phyloP scores from a whole-genome alignment of 2,329 filamentous ascomycete genomes.

The Hortaea werneckii region DNA sequence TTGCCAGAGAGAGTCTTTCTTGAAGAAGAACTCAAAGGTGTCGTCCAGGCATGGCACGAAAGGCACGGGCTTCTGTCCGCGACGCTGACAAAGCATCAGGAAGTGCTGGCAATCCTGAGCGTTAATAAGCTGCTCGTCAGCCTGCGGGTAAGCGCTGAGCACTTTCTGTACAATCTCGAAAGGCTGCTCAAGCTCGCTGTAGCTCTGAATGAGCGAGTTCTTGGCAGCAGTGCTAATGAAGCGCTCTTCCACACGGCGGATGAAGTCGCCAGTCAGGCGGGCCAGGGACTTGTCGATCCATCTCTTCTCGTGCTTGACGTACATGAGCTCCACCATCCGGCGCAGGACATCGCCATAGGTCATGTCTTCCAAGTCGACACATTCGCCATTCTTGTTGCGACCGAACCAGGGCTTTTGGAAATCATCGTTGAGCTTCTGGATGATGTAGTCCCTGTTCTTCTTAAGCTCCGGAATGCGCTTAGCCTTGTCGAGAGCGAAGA shows the following conservation, averaged over 20 bases:
- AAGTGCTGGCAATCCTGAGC: constrained; percentile 98
- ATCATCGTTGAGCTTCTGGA: constrained; percentile 89
- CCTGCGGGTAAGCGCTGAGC: constrained; percentile 72
- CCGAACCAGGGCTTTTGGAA: constrained; percentile 98
- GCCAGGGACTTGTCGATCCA: constrained; percentile 85
- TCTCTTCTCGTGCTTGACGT: constrained; percentile 77
- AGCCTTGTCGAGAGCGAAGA: constrained; percentile 91
- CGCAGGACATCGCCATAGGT: constrained; percentile 82
- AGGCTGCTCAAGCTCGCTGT: constrained; percentile 75
- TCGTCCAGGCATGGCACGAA: constrained; percentile 94
- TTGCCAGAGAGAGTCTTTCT: constrained; percentile 99
- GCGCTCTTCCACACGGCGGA: constrained; percentile 91
- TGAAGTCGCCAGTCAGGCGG: constrained; percentile 84
- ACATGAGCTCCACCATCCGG: constrained; percentile 81
- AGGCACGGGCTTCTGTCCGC: constrained; percentile 88
- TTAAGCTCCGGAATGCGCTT: constrained; percentile 81
- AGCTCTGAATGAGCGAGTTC: constrained; percentile 78
- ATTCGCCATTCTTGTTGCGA: constrained; percentile 66
- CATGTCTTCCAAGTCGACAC: constrained; percentile 89
- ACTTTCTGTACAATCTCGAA: constrained; percentile 70
- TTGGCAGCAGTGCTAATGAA: constrained; percentile 66
- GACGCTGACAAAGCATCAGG: constrained; percentile 80
- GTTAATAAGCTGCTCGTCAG: constrained; percentile 85
- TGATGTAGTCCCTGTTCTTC: constrained; percentile 83
- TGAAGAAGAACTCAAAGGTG: constrained; percentile 99